phyloP scores from a whole-genome alignment of 2,329 filamentous ascomycete species.

The Aureobasidium sp. region DNA sequence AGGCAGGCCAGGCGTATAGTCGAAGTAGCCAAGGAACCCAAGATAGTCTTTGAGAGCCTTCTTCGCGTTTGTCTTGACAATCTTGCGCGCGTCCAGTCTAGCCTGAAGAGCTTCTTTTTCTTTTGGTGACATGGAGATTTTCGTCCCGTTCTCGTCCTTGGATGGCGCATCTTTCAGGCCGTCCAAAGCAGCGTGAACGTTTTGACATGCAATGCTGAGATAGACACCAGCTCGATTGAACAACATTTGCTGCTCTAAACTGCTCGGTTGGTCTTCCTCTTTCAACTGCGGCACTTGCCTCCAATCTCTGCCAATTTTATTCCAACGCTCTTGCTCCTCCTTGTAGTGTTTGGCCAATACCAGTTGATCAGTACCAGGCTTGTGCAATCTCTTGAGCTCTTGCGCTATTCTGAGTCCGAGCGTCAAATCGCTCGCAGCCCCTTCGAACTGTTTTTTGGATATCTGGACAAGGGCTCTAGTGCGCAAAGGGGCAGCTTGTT shows the following conservation, averaged over 20 bases:
- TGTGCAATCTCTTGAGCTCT: constrained; percentile 34
- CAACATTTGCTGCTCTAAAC: constrained; percentile 63
- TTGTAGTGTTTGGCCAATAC: constrained; percentile 43
- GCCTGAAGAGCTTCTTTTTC: constrained; percentile 22
- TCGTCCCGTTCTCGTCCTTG: constrained; percentile 21
- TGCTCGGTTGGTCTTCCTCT: constrained; percentile 62
- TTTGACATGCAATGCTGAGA: constrained; percentile 60
- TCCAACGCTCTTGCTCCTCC: constrained; percentile 29
- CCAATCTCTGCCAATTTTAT: constrained; percentile 36
- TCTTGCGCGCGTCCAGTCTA: constrained; percentile 55
- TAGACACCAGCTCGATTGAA: constrained; percentile 70
- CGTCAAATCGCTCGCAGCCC: constrained; percentile 63
- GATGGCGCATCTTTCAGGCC: constrained; percentile 32
- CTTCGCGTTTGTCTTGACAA: constrained; percentile 66
- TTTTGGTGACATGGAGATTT: constrained; percentile 11
- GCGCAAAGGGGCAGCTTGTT: constrained; percentile 58
- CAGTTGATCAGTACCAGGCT: constrained; percentile 41
- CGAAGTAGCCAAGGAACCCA: constrained; percentile 62
- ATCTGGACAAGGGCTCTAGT: constrained; percentile 67
- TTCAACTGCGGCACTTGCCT: constrained; percentile 44
- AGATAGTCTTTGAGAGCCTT: constrained; percentile 67
- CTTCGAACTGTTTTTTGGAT: constrained; percentile 66
- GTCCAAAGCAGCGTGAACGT: constrained; percentile 51
- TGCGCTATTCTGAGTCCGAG: constrained; percentile 53
- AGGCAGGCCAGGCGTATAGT: constrained; percentile 68